Conservation (phyloP, 257 asterid species). For the Ilex aquifolium region DNA sequence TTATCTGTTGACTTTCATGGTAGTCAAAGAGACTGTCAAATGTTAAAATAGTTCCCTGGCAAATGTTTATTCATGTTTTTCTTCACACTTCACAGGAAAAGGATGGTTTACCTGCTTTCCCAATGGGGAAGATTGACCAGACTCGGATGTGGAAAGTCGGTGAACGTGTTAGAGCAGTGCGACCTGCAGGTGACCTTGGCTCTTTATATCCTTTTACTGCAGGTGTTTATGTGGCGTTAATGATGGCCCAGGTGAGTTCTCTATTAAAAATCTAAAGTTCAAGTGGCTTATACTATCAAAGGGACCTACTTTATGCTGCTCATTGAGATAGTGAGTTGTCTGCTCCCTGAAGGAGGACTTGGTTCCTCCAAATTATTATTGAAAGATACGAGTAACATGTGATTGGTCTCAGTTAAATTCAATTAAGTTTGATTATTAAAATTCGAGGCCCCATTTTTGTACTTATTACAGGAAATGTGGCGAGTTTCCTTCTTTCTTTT, state of each 20-base stretch:
- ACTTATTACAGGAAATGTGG: too few species aligned
- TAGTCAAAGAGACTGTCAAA: neutral
- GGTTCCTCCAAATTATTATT: too few species aligned
- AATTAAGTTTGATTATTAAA: too few species aligned
- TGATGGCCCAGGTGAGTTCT: constrained; percentile 79
- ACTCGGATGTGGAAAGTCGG: constrained; percentile 95
- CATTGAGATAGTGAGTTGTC: neutral
- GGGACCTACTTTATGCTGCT: neutral
- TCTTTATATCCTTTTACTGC: constrained; percentile 90
- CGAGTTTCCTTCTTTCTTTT: too few species aligned
- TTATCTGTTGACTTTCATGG: neutral
- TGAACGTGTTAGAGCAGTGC: constrained; percentile 64
- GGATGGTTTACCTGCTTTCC: constrained; percentile 89
- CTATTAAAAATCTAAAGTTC: neutral
- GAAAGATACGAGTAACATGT: neutral
- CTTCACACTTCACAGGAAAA: constrained; percentile 48
- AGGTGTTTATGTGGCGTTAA: constrained; percentile 85
- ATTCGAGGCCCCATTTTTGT: too few species aligned
- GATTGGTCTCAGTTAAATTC: neutral
- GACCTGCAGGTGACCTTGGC: constrained; percentile 82
- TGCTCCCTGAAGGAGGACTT: too few species aligned
- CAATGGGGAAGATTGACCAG: constrained; percentile 93
- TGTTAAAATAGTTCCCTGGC: too few species aligned
- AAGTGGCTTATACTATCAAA: neutral
- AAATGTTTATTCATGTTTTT: neutral